Conservation (phyloP, 1,284 basidiomycete species). For the Tremellales sp. region DNA sequence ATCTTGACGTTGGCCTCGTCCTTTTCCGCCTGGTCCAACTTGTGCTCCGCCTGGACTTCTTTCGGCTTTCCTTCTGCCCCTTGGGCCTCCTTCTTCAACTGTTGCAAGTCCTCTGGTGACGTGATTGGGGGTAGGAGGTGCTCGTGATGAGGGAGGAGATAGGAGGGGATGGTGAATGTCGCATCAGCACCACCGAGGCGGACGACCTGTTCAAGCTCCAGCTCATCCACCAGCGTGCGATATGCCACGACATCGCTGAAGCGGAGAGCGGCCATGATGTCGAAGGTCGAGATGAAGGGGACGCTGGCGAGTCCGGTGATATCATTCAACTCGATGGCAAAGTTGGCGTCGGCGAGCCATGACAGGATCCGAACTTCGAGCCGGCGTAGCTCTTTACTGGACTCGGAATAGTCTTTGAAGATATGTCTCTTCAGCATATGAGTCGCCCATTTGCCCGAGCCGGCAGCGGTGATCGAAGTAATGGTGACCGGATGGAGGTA, state of each 20-base stretch:
- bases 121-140: conserved; percentile 14
- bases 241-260: conserved; percentile 17
- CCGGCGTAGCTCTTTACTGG: conserved; percentile 9
- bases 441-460: conserved; percentile 13
- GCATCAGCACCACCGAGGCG: conserved; percentile 19
- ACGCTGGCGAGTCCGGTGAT: conserved; percentile 15
- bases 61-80: conserved; percentile 15
- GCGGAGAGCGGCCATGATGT: conserved; percentile 12
- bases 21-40: conserved; percentile 11
- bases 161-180: conserved; percentile 16
- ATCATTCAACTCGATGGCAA: conserved; percentile 13
- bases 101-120: conserved; percentile 3
- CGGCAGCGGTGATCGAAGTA: conserved; percentile 15
- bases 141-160: conserved; percentile 19
- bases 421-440: conserved; percentile 11
- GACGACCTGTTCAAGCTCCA: conserved; percentile 6
- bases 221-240: conserved; percentile 1
- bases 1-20: conserved; percentile 18
- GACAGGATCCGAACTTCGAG: conserved; percentile 14
- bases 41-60: conserved; percentile 11
- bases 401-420: conserved; percentile 17
- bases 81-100: conserved; percentile 5
- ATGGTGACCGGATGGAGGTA: conserved; percentile 20
- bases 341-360: conserved; percentile 20
- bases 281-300: conserved; percentile 10